These are phyloP conservation scores for Geosiphon pyriformis DNA, from an alignment of 192 early-diverging fungal genomes.

Conservation along the genomic window DNA sequence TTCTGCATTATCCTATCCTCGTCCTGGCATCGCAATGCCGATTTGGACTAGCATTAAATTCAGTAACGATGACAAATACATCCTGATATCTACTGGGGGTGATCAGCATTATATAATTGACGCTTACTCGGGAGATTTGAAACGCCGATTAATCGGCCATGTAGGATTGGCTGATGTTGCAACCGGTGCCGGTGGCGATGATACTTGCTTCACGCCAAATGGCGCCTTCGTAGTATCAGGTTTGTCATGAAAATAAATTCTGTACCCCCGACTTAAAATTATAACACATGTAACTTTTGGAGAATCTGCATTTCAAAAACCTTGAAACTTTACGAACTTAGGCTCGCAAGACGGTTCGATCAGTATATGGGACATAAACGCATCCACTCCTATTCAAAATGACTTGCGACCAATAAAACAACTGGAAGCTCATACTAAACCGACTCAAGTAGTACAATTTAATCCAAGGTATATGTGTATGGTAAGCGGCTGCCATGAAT, in stretches of 20 bases:
- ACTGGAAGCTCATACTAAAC: slow-evolving; percentile 45
- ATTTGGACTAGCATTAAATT: slow-evolving; percentile 65
- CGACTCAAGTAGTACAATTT: slow-evolving; percentile 55
- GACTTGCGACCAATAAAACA: slow-evolving; percentile 34
- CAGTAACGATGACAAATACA: slow-evolving; percentile 66
- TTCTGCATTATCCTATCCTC: slow-evolving; percentile 7
- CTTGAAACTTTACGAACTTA: neutral
- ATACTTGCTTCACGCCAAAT: slow-evolving; percentile 66
- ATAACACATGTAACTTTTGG: too few relatives aligned
- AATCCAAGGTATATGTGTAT: slow-evolving; percentile 76
- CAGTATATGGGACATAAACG: slow-evolving; percentile 57
- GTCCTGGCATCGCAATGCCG: slow-evolving; percentile 14
- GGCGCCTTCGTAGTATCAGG: slow-evolving; percentile 65
- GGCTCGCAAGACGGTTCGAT: slow-evolving; percentile 65
- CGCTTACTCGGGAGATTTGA: slow-evolving; percentile 50
- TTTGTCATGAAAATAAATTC: too few relatives aligned
- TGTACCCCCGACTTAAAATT: too few relatives aligned
- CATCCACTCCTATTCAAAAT: slow-evolving; percentile 22
- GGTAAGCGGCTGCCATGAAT: slow-evolving; percentile 55
- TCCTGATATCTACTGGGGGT: slow-evolving; percentile 60
- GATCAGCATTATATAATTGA: slow-evolving; percentile 63
- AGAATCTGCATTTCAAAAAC: too few relatives aligned
- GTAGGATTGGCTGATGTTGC: slow-evolving; percentile 27
- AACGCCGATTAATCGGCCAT: slow-evolving; percentile 40
- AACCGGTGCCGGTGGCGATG: slow-evolving; percentile 41